A percentile compares a stretch with the other conserved stretches of the same genome.
phyloP scores from a whole-genome alignment of 495 filamentous ascomycete genomes.

The Podospora pseudoanserina region DNA sequence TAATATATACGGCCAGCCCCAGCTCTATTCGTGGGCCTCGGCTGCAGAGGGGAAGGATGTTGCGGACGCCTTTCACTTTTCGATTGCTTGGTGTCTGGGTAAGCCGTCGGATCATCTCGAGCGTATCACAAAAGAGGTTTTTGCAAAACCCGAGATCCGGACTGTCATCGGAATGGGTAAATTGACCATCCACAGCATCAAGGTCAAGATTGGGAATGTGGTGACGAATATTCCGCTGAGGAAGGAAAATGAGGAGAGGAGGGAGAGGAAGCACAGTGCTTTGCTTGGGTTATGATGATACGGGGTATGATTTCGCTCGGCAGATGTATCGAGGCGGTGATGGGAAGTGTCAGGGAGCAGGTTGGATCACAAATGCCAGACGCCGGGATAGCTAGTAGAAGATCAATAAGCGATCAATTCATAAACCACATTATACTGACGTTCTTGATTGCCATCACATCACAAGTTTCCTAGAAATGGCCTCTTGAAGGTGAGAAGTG shows the following conservation, averaged over 20 bases:
- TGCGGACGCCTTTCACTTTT: slow-evolving; percentile 66
- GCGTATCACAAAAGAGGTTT: slow-evolving; percentile 30
- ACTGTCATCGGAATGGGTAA: slow-evolving; percentile 9
- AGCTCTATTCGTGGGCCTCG: slow-evolving; percentile 58
- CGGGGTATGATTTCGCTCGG: not conserved
- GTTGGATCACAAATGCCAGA: not conserved
- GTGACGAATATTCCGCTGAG: slow-evolving; percentile 54
- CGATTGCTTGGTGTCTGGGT: slow-evolving; percentile 71
- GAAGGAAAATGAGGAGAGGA: slow-evolving; percentile 17
- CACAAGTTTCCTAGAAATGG: too few relatives aligned
- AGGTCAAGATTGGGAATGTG: slow-evolving; percentile 75
- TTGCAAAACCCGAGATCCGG: slow-evolving; percentile 13
- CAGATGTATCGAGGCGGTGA: not conserved
- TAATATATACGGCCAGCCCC: slow-evolving; percentile 59
- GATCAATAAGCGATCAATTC: not conserved
- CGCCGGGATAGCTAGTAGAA: not conserved
- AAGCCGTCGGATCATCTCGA: slow-evolving; percentile 38
- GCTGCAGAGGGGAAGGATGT: slow-evolving; percentile 2
- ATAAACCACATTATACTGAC: not conserved
- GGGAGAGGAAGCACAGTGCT: not conserved
- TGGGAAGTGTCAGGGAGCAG: not conserved
- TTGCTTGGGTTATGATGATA: not conserved
- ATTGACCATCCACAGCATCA: slow-evolving; percentile 52
- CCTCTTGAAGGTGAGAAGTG: too few relatives aligned
- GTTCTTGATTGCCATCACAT: too few relatives aligned